Conservation (phyloP, 2,329 filamentous ascomycete species). For the Ascochyta viciae-villosae region DNA sequence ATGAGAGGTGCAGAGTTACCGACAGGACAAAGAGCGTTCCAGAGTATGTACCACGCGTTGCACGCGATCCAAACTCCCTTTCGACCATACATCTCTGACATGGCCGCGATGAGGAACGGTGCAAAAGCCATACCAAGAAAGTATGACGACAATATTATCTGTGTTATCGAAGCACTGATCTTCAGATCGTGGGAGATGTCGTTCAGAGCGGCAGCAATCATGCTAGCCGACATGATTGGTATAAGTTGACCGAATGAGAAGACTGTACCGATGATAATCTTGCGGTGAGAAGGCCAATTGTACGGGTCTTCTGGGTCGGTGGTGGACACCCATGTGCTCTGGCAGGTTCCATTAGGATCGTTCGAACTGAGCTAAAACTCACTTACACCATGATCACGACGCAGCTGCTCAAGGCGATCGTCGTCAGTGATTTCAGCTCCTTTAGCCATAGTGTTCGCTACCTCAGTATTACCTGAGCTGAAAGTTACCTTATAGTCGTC, state of each 20-base stretch:
- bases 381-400: neutral
- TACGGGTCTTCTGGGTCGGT: conserved; percentile 40
- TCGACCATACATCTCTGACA: conserved; percentile 20
- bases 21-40: conserved; percentile 19
- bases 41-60: conserved; percentile 21
- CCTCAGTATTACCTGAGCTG: too few species aligned
- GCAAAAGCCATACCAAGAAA: conserved; percentile 25
- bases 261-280: conserved; percentile 22
- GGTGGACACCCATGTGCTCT: neutral
- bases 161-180: conserved; percentile 16
- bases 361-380: too few species aligned
- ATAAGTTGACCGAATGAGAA: conserved; percentile 23
- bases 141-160: conserved; percentile 19
- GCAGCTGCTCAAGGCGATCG: neutral
- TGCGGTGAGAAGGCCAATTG: conserved; percentile 38
- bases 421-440: too few species aligned
- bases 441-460: too few species aligned
- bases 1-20: neutral
- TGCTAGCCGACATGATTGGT: conserved; percentile 23
- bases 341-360: neutral
- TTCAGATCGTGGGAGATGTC: conserved; percentile 18
- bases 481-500: too few species aligned
- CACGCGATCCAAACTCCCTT: conserved; percentile 13
- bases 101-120: conserved; percentile 16
- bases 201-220: conserved; percentile 21